Evolutionary conservation across 495 filamentous ascomycete genomes (phyloP).

Genomic region (Cercophora newfieldiana): DNA sequence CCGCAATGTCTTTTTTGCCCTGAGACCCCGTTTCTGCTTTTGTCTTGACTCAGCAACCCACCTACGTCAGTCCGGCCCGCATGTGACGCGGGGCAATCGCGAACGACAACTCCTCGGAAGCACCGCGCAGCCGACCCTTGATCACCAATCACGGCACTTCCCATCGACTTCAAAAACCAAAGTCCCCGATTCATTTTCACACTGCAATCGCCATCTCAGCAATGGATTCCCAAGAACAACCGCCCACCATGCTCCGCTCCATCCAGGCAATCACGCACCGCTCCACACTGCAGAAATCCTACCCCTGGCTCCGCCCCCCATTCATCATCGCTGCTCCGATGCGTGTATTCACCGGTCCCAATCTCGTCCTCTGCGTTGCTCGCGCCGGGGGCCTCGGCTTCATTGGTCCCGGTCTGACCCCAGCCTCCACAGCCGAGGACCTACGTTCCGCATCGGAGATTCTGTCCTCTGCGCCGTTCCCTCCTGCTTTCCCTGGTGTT

Average conservation of each 20-base stretch:
- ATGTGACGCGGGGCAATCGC: background rate
- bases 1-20: no score
- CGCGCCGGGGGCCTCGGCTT: slow-evolving; percentile 95
- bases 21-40: background rate
- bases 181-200: background rate
- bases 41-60: background rate
- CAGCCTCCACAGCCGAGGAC: slow-evolving; percentile 69
- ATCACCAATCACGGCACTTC: background rate
- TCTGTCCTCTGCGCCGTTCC: slow-evolving; percentile 55
- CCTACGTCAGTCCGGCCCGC: no score
- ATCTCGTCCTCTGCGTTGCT: slow-evolving; percentile 82
- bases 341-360: slow-evolving; percentile 68
- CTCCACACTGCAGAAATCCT: slow-evolving; percentile 31
- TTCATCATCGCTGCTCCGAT: slow-evolving; percentile 72
- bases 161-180: background rate
- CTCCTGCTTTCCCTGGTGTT: slow-evolving; percentile 67
- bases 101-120: slow-evolving; percentile 1
- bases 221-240: background rate
- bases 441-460: slow-evolving; percentile 69
- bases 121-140: background rate
- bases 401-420: slow-evolving; percentile 86
- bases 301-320: slow-evolving; percentile 64
- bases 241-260: background rate
- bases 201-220: background rate
- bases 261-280: background rate